phyloP scores from a whole-genome alignment of 768 basidiomycete genomes.

The Saitozyma sp. region DNA sequence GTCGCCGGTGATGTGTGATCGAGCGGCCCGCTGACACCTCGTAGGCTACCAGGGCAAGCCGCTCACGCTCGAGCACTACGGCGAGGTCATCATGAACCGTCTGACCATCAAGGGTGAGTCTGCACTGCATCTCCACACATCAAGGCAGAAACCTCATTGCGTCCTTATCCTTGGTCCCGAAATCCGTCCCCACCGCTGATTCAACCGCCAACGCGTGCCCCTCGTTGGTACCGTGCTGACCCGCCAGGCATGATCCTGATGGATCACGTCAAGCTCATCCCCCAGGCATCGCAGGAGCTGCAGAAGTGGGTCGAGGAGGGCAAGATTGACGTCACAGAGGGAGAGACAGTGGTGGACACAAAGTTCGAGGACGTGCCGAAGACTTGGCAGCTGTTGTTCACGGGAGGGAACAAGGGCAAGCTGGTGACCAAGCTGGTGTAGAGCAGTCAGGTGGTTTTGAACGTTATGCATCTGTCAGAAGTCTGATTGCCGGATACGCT shows the following conservation, averaged over 20 bases:
- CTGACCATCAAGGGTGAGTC: constrained; percentile 38
- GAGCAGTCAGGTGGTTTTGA: neutral
- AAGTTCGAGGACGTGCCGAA: constrained; percentile 44
- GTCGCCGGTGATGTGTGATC: neutral
- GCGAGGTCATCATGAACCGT: constrained; percentile 37
- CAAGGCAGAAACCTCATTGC: too few relatives aligned
- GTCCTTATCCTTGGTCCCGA: too few relatives aligned
- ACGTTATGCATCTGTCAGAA: neutral
- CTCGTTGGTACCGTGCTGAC: neutral
- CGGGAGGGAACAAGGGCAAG: constrained; percentile 41
- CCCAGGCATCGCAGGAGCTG: constrained; percentile 21
- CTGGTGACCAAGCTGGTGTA: constrained; percentile 38
- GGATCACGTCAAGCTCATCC: constrained; percentile 21
- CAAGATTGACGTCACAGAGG: constrained; percentile 27
- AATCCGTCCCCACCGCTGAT: too few relatives aligned
- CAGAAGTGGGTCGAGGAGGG: constrained; percentile 30
- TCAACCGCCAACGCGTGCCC: neutral
- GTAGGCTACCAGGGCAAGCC: constrained; percentile 19
- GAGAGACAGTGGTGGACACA: constrained; percentile 37
- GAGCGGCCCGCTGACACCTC: too few relatives aligned
- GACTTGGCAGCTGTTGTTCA: constrained; percentile 34
- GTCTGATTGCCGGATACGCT: neutral
- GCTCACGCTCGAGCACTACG: constrained; percentile 21
- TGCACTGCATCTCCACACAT: neutral
- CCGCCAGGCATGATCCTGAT: constrained; percentile 25